Conservation (phyloP, 2,329 filamentous ascomycete species). For the Aspergillus japonicus region DNA sequence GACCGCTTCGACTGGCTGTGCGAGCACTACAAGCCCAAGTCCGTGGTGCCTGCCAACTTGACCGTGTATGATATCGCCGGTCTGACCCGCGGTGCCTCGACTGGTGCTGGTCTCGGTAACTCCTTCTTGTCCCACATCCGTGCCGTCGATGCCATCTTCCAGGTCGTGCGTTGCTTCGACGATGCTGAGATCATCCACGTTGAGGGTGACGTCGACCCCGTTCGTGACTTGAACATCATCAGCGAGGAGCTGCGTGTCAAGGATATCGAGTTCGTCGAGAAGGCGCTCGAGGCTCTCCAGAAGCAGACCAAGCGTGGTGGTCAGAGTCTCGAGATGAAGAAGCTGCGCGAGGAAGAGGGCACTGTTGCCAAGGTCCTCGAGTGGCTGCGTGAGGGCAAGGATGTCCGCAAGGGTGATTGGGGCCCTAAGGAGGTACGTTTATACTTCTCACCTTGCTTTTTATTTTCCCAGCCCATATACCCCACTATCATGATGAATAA, state of each 20-base stretch:
- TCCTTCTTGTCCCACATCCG: slow-evolving; percentile 98
- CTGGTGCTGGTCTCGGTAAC: slow-evolving; percentile 95
- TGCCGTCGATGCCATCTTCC: slow-evolving; percentile 96
- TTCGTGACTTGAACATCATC: slow-evolving; percentile 93
- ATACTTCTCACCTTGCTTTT: slow-evolving; percentile 23
- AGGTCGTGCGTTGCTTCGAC: slow-evolving; percentile 95
- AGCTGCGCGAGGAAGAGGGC: slow-evolving; percentile 89
- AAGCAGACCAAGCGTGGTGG: slow-evolving; percentile 95
- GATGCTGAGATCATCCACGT: slow-evolving; percentile 99
- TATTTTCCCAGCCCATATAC: slow-evolving; percentile 2
- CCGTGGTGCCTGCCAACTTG: slow-evolving; percentile 90
- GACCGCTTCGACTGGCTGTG: slow-evolving; percentile 94
- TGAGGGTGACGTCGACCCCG: slow-evolving; percentile 95
- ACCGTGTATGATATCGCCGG: slow-evolving; percentile 99
- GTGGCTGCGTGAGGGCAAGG: slow-evolving; percentile 82
- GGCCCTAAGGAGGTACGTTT: slow-evolving; percentile 80
- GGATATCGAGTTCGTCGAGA: slow-evolving; percentile 97
- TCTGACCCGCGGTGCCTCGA: slow-evolving; percentile 91
- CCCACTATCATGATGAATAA: slow-evolving; percentile 85
- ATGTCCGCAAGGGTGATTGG: slow-evolving; percentile 90
- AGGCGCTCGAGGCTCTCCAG: slow-evolving; percentile 84
- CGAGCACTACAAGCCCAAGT: slow-evolving; percentile 97
- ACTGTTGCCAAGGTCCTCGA: slow-evolving; percentile 87
- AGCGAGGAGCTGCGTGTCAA: slow-evolving; percentile 94
- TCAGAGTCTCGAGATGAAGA: slow-evolving; percentile 96